phyloP scores from a whole-genome alignment of 345 rosid species.

The Xanthoceras sorbifolium region DNA sequence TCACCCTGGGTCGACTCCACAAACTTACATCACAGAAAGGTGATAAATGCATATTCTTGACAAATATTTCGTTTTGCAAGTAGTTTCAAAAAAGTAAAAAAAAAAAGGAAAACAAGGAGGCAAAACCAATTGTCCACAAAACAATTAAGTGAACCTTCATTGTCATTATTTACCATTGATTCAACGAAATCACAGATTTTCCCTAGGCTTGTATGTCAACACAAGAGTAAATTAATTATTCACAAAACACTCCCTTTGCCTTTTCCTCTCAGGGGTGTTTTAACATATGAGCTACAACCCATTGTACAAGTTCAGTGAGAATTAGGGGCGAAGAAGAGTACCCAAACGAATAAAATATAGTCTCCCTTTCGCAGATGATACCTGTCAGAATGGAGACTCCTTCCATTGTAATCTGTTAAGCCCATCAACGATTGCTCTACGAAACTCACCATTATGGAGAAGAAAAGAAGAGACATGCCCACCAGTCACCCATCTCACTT shows the following conservation, averaged over 20 bases:
- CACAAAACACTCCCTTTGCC: conserved; percentile 13
- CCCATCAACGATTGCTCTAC: conserved; percentile 81
- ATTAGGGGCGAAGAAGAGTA: conserved; percentile 15
- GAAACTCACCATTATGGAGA: conserved; percentile 79
- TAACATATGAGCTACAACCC: conserved; percentile 20
- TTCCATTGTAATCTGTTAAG: conserved; percentile 83
- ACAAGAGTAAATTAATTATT: conserved; percentile 15
- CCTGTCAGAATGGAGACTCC: conserved; percentile 55
- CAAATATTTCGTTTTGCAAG: neutral
- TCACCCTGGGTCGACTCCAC: neutral
- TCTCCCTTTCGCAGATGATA: neutral
- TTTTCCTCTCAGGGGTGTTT: conserved; percentile 10
- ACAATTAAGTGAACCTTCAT: neutral
- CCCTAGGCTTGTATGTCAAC: neutral
- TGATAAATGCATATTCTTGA: neutral
- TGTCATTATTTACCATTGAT: neutral
- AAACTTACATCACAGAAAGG: neutral
- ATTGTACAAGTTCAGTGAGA: conserved; percentile 25
- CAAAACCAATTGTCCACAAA: neutral
- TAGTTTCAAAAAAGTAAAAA: too few species aligned
- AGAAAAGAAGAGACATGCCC: conserved; percentile 94
- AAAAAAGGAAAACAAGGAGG: neutral
- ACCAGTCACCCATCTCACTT: conserved; percentile 98
- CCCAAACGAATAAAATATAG: neutral
- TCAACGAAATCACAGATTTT: neutral